Base-by-base conservation (phyloP, 108 stramenopile genomes). In the Fistulifera solaris region DNA sequence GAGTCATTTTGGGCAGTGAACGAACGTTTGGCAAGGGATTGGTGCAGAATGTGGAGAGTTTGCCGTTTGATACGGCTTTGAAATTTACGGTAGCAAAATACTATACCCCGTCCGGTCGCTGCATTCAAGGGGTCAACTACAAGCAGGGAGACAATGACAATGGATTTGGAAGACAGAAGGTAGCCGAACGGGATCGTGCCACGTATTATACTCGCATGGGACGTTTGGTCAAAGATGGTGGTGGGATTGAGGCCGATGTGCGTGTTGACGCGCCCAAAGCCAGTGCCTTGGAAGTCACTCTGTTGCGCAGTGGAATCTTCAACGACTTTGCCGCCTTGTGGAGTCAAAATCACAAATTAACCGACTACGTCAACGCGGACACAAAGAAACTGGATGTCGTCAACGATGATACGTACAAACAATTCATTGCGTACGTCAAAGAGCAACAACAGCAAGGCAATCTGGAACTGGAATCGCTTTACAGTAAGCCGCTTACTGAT, bases 1-100 rank as follows among this genome's bases (percentile, higher is more conserved):
- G 96, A 7, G 74, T 97, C 13, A 79, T 97, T 39, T 77, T 97
- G 35, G 96, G 94, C 14, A 80, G 74, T 38, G 87, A 87, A 40
- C 54, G 93, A 16, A 97, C 93, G n/a, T 97, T 78, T 68, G 94
- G 96, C 24, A 97, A 97, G 68, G 96, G 96, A 1, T 64, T 97
- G n/a, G 94, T 97, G n/a, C 96, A 97, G 65, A 95, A 94, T 70
- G 94, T 96, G 3, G 90, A 90, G 54, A 76, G 79, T 23, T 54
- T 93, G 10, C 89, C 89, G 0, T 91, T 85, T 52, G 78, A 83
- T 48, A 85, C 78, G 38, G 93, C 94, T 1, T 70, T 97, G 23
- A 97, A 97, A 63, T 95, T 87, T 63, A 97, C 96, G 15, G 94
- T 97, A 6, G 96, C 94, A 31, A 93, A 94, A 61, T 97, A 97